These are phyloP conservation scores for Flaveria floridana DNA, from an alignment of 140 eudicot species.

Conservation along the genomic window DNA sequence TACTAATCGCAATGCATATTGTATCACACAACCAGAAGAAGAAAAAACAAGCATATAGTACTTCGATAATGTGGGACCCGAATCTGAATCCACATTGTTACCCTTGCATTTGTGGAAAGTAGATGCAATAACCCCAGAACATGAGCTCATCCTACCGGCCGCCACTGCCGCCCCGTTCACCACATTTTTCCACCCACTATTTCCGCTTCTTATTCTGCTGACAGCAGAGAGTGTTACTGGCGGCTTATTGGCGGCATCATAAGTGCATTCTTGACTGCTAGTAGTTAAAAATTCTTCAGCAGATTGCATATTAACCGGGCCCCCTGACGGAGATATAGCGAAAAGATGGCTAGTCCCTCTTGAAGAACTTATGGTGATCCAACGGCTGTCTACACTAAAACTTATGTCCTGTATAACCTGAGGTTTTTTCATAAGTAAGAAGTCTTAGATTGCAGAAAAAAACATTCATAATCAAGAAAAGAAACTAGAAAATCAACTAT, in stretches of 20 bases:
- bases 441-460: slow-evolving; percentile 8
- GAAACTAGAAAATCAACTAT: neutral
- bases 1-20: slow-evolving; percentile 54
- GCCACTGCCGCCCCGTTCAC: slow-evolving; percentile 75
- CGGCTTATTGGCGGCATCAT: slow-evolving; percentile 32
- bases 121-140: slow-evolving; percentile 67
- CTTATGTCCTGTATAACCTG: slow-evolving; percentile 93
- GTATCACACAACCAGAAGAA: slow-evolving; percentile 69
- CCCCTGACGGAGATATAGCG: slow-evolving; percentile 73
- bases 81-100: slow-evolving; percentile 26
- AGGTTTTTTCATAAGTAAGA: neutral
- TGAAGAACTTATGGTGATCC: slow-evolving; percentile 85
- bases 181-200: slow-evolving; percentile 63
- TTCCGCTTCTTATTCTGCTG: slow-evolving; percentile 73
- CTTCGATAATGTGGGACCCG: slow-evolving; percentile 32
- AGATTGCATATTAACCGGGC: slow-evolving; percentile 39
- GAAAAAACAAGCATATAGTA: slow-evolving; percentile 69
- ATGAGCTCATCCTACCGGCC: slow-evolving; percentile 47
- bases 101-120: slow-evolving; percentile 60
- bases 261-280: slow-evolving; percentile 30
- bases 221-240: slow-evolving; percentile 58
- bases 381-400: slow-evolving; percentile 83
- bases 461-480: slow-evolving; percentile 12
- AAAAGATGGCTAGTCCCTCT: slow-evolving; percentile 91
- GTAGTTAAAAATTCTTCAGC: slow-evolving; percentile 39